Base-by-base conservation (phyloP, 202 grass and related monocot species). In the Hordeum pubiflorum region DNA sequence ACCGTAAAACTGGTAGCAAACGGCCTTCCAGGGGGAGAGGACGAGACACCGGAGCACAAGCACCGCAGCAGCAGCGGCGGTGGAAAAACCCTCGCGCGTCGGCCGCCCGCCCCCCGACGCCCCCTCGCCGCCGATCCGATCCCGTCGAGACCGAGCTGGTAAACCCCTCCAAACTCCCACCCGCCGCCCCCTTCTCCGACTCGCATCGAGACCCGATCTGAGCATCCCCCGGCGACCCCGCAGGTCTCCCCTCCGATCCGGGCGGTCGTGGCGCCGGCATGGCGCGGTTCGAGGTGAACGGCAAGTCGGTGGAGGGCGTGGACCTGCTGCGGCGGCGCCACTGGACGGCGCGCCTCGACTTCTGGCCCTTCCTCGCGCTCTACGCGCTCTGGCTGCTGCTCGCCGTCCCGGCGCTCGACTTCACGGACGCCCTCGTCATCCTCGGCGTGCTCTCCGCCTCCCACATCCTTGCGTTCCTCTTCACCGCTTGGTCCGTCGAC, bases 401-500 rank as follows among this genome's bases (percentile, higher is more conserved):
- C 23, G 90, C 85, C 54, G 90, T 91, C 62, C 96, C 96, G 24
- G 88, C 84, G n/a, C 85, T 98, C 17, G 92, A 99, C 59, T 87
- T 99, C 85, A 84, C 87, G 24, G 96, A 99, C 26, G 89, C 96
- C 9, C 78, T 91, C 43, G 91, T 99, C 54, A 79, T 99, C 66
- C 90, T 99, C 17, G 85, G 82, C 10, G 87, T 69, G 27, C 61
- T 98, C 63, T 86, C 88, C 18, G 60, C 78, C 29, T 54, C 69
- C 38, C 96, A 98, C 85, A 88, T 95, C 69, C 96, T 98, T 14
- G 78, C 85, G 43, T 82, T 99, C 69, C 92, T 99, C 75, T 99
- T 95, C 74, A 95, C 96, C 3, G 89, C 88, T 55, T 99, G 96
- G 96, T 99, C 89, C 20, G 86, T 95, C 24, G 96, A 99, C 54